phyloP scores from a whole-genome alignment of 2,329 filamentous ascomycete genomes.

The Ophiocordyceps sinensis region DNA sequence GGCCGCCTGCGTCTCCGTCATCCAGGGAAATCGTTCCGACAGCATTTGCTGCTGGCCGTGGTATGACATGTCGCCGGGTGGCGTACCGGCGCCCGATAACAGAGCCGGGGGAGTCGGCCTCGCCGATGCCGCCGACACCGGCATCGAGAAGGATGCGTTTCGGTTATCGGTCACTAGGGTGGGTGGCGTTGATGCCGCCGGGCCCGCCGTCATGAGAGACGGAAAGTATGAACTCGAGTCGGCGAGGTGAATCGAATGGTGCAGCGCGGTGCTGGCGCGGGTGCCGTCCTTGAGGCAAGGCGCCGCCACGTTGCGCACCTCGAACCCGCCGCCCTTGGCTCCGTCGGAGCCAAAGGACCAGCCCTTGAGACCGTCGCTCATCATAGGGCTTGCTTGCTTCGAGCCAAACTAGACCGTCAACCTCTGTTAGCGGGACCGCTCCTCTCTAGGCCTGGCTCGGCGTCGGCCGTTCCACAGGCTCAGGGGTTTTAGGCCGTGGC shows the following conservation, averaged over 20 bases:
- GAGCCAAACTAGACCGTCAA: constrained; percentile 40
- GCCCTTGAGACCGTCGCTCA: constrained; percentile 30
- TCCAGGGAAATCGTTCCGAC: constrained; percentile 31
- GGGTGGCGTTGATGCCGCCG: constrained; percentile 11
- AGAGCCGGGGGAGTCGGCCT: constrained; percentile 31
- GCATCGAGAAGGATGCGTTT: constrained; percentile 13
- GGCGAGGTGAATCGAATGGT: constrained; percentile 14
- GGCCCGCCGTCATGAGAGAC: constrained; percentile 6
- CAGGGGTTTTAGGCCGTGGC: constrained; percentile 4
- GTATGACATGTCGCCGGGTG: constrained; percentile 24
- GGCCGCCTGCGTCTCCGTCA: constrained; percentile 31
- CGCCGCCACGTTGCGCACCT: neutral
- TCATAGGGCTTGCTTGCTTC: constrained; percentile 37
- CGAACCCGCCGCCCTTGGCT: neutral
- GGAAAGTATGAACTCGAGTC: constrained; percentile 5
- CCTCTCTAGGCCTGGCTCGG: neutral
- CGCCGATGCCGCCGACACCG: constrained; percentile 20
- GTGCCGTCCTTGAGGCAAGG: neutral
- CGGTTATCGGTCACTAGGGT: constrained; percentile 10
- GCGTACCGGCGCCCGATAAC: constrained; percentile 30
- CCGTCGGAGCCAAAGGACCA: constrained; percentile 25
- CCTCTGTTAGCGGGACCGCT: constrained; percentile 22
- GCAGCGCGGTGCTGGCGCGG: neutral
- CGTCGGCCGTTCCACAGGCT: neutral
- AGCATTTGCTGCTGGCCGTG: constrained; percentile 19